Evolutionary conservation across 2,329 filamentous ascomycete genomes (phyloP), one percentile per base, ranked within the genome.

Genomic region (Penicillium fuscoglaucum): DNA sequence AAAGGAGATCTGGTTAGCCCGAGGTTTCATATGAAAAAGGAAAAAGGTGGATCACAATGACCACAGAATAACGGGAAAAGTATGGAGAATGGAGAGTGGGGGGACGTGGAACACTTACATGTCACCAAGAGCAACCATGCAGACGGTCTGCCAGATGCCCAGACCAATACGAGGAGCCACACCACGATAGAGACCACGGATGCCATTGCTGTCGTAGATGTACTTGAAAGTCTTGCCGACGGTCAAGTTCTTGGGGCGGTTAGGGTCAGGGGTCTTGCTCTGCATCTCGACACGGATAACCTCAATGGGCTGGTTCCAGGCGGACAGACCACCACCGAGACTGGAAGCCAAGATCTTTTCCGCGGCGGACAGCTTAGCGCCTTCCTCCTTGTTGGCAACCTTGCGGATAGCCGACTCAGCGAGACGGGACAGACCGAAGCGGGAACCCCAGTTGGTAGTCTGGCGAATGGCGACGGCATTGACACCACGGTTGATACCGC

Each of bases 261-360:
- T 98, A 61, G 95, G 93, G 76, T 99, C 95, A 70, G 90, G 91
- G 70, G 89, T 97, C 88, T 97, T 98, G 82, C 91, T 96, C 87
- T 99, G 95, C 91, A 99, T 97, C 86, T 99, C 95, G 62, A 99
- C 93, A 65, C 95, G 91, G 76, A 99, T 97, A 75, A 99, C 95
- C 86, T 99, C 95, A 76, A 99, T 99, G 63, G 95, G 95, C 84
- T 99, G 95, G 81, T 99, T 99, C 95, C 95, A 99, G 65, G 95
- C 95, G 63, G 88, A 92, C 71, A 99, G 83, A 75, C 95, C 95
- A 85, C 95, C 95, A 81, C 95, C 95, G 10, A 99, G 76, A 65
- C 87, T 86, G 63, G 88, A 91, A 48, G 95, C 93, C 57, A 91
- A 76, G 73, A 99, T 89, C 86, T 98, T 98, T 84, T 99, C 95